Evolutionary conservation across 2,329 filamentous ascomycete species (phyloP).

Genomic region (Hypoxylon sp.): DNA sequence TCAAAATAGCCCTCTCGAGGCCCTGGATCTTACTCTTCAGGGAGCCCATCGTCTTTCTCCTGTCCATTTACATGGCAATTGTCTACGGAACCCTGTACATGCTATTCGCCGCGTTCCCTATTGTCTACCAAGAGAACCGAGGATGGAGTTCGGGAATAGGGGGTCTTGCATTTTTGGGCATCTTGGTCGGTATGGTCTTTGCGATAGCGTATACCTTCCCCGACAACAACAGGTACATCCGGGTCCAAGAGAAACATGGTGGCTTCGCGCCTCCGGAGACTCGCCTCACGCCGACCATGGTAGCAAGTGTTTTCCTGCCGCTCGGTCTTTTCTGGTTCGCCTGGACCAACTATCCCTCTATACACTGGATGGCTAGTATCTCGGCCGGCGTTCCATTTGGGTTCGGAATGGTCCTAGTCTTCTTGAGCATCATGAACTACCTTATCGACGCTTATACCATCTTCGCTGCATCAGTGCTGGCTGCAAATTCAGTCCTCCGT

Average conservation of each 20-base stretch:
- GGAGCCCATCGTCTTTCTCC: conserved; percentile 76
- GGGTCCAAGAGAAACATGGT: conserved; percentile 6
- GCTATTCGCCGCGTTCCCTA: conserved; percentile 14
- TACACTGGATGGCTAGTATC: conserved; percentile 30
- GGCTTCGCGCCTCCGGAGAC: conserved; percentile 20
- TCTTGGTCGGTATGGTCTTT: conserved; percentile 21
- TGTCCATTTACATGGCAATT: conserved; percentile 65
- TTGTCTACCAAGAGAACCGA: conserved; percentile 14
- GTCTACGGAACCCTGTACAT: conserved; percentile 22
- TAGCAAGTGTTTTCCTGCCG: conserved; percentile 15
- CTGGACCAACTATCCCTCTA: conserved; percentile 41
- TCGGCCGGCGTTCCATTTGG: conserved; percentile 15
- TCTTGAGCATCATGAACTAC: conserved; percentile 67
- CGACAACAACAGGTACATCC: conserved; percentile 66
- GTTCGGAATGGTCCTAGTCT: conserved; percentile 61
- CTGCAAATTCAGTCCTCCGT: conserved; percentile 73
- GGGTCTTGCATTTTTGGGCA: conserved; percentile 20
- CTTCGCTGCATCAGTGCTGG: conserved; percentile 80
- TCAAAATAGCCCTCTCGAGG: conserved; percentile 68
- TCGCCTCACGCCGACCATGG: conserved; percentile 12
- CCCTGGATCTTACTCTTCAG: conserved; percentile 76
- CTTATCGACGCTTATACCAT: conserved; percentile 68
- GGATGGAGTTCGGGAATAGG: conserved; percentile 24
- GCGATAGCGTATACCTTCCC: conserved; percentile 60
- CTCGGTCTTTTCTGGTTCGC: conserved; percentile 28